Base-by-base conservation (phyloP, 176 grass and related monocot species). In the Ensete glaucum region DNA sequence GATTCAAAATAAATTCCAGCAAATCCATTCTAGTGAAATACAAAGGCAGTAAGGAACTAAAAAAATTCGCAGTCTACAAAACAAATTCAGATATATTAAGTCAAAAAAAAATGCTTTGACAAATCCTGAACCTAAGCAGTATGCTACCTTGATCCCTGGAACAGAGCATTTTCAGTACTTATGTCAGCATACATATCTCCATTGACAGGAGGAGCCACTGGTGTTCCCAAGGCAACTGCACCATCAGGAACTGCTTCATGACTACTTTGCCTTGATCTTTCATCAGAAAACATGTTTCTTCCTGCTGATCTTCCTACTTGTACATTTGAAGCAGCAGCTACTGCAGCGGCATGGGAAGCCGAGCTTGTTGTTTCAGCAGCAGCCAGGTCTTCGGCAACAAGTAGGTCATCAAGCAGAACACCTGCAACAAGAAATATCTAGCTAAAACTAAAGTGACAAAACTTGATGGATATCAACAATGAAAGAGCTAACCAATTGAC, bases 311-410 rank as follows among this genome's bases (percentile, higher is more conserved):
- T 85, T 72, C 78, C 90, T 11, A 75, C 77, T 81, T 85, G 86
- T 60, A 81, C 67, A 72, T 86, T 87, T 63, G 84, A 83, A 16
- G 79, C 81, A 79, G 90, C 93, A 79, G 90, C 89, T 76, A 55
- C 86, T 62, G 94, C 90, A 0, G 90, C 93, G 3, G 88, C 90
- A 23, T 97, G 90, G 75, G 83, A 93, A 79, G 90, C 94, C 59
- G 88, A 88, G 77, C 62, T 87, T 82, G 93, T 93, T 57, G 85
- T 93, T 88, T 97, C 90, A 49, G 90, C 85, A 62, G 90, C 90
- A 69, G 90, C 94, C 67, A 97, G 87, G 81, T 97, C 94, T 90
- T 97, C 94, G 60, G 94, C 94, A 66, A 93, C 85, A 75, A 97
- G 90, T 79, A 97, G 90, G 85, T 97, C 94, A 52, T 97, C 94